phyloP scores from a whole-genome alignment of 2,329 filamentous ascomycete genomes.

The Talaromyces islandicus region DNA sequence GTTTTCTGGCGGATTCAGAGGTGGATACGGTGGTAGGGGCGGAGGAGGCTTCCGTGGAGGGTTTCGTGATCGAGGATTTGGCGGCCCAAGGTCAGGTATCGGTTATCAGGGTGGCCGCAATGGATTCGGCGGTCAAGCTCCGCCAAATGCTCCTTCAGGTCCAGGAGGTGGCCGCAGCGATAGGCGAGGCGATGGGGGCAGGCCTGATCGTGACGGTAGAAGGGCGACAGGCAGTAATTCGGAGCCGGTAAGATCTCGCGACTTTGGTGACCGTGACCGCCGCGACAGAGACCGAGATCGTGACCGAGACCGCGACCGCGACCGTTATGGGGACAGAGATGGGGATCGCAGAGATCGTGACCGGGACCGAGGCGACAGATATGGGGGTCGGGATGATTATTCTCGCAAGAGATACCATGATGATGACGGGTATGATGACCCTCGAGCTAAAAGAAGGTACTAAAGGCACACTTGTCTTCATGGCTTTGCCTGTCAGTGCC shows the following conservation, averaged over 20 bases:
- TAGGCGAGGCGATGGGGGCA: conserved; percentile 23
- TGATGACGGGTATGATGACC: conserved; percentile 73
- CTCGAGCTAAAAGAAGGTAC: conserved; percentile 56
- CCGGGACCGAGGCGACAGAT: conserved; percentile 44
- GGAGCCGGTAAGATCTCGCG: conserved; percentile 69
- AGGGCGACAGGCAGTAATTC: conserved; percentile 70
- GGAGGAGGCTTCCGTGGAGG: conserved; percentile 47
- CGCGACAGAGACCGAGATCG: conserved; percentile 7
- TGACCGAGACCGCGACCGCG: conserved; percentile 43
- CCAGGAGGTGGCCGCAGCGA: conserved; percentile 48
- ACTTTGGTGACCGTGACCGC: conserved; percentile 44
- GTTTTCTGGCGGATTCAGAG: conserved; percentile 50
- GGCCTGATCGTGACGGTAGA: conserved; percentile 49
- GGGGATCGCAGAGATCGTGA: conserved; percentile 54
- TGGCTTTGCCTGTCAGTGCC: conserved; percentile 17
- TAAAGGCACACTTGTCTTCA: conserved; percentile 22
- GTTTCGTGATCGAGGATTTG: conserved; percentile 46
- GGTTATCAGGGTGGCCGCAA: conserved; percentile 55
- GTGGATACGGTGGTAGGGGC: conserved; percentile 46
- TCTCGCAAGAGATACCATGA: conserved; percentile 67
- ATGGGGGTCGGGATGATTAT: conserved; percentile 48
- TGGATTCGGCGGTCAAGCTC: conserved; percentile 43
- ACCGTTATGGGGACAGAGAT: conserved; percentile 55
- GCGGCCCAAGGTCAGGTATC: conserved; percentile 45
- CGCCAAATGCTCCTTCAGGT: conserved; percentile 47